phyloP scores from a whole-genome alignment of 2,329 filamentous ascomycete genomes.

The Sporothrix brasiliensis region DNA sequence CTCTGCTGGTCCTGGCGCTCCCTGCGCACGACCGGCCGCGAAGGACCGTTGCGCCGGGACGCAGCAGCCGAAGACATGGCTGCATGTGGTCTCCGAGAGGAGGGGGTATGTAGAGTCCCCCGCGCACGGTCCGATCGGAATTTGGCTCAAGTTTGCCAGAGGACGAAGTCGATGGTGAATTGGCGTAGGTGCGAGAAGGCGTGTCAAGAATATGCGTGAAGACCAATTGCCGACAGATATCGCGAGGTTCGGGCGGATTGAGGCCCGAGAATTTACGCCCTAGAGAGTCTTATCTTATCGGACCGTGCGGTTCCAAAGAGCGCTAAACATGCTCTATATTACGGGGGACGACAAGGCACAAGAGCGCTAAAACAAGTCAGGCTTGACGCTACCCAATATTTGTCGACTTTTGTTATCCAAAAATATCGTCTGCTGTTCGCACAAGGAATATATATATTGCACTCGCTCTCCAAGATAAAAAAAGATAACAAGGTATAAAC shows the following conservation, averaged over 20 bases:
- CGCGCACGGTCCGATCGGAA: background rate
- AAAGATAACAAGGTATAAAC: slow-evolving; percentile 21
- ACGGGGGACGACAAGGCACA: slow-evolving; percentile 6
- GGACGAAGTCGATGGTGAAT: background rate
- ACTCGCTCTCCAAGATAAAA: slow-evolving; percentile 6
- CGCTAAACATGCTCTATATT: background rate
- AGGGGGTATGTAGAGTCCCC: background rate
- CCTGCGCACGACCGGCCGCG: background rate
- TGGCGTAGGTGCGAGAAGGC: background rate
- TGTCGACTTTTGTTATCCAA: background rate
- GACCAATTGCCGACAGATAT: no score
- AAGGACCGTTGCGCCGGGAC: slow-evolving; percentile 34
- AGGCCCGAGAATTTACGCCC: background rate
- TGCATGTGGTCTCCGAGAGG: slow-evolving; percentile 41
- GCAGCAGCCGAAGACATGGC: slow-evolving; percentile 43
- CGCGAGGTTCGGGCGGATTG: slow-evolving; percentile 42
- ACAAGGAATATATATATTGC: slow-evolving; percentile 10
- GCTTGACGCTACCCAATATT: background rate
- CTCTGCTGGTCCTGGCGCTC: background rate
- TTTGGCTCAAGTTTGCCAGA: background rate
- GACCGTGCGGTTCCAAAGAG: no score
- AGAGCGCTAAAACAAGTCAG: background rate
- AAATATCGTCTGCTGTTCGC: background rate
- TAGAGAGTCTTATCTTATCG: slow-evolving; percentile 20
- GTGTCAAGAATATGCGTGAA: background rate